Base-by-base conservation (phyloP, 2,329 filamentous ascomycete genomes). In the Talaromyces sp. region DNA sequence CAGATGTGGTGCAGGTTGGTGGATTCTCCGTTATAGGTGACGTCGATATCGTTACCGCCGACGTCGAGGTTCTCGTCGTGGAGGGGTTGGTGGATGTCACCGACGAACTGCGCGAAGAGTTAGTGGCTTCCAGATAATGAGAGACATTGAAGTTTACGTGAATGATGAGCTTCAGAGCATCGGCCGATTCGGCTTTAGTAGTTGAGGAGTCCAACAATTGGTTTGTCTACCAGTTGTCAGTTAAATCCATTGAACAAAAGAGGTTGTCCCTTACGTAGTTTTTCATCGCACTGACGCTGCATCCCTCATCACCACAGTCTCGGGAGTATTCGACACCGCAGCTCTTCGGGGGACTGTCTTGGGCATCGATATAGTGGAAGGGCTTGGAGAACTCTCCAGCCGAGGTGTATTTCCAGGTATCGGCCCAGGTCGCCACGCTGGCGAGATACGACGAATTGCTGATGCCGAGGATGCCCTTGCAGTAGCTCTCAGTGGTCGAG, bases 51-150 rank as follows among this genome's bases (percentile, higher is more conserved):
- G 66, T 91, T 92, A 0, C 89, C 89, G 58, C 89, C 89, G 24
- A 81, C 76, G 2, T 81, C 79, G 7, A 87, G 82, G 59, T 87
- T 80, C 73, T 85, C 82, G 13, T 80, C 79, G 65, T 85, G 83
- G 55, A 96, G 77, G 0, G 89, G 89, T 69, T 92, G 91, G 62
- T 85, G 85, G 27, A 90, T 84, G 70, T 96, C 91, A 60, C 90
- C 84, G 11, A 95, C 75, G 67, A 84, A 82, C 59, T 76, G 59
- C 32, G 7, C 27, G 26, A 49, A 26, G 14, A 14, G 9, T 29
- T 61, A 38, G 35, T 38, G 17, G 35, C 1, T 19, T 58, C 13
- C 14, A 9, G 11, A 2, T 27, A 51, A 8, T 19, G 8, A 58
- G 29, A 38, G 46, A 17, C 32, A 19, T 11, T 10, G 26, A 17